Percentiles rank a stretch among this genome's conserved stretches.
phyloP scores from a whole-genome alignment of 2,329 filamentous ascomycete genomes.

The Tolypocladium pustulatum region DNA sequence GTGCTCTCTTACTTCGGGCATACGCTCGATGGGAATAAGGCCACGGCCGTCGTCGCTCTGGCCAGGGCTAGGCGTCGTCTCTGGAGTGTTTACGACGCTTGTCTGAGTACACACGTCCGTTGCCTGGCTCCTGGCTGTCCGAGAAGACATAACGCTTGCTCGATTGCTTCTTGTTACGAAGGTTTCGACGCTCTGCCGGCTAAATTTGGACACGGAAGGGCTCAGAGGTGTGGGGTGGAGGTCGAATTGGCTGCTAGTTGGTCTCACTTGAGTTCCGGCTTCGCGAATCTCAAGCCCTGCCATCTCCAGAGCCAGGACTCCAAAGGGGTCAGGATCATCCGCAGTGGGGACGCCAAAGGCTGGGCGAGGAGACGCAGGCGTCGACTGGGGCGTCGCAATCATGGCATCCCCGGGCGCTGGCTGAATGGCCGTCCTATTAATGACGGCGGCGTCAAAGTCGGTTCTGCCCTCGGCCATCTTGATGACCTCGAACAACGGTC shows the following conservation, averaged over 20 bases:
- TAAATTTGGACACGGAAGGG: conserved; percentile 49
- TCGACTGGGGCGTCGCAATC: conserved; percentile 35
- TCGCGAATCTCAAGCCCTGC: conserved; percentile 84
- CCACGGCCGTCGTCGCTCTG: conserved; percentile 42
- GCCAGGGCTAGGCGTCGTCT: conserved; percentile 42
- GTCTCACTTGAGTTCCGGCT: conserved; percentile 61
- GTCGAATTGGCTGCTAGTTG: conserved; percentile 71
- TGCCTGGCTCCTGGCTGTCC: conserved; percentile 57
- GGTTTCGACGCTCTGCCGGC: conserved; percentile 62
- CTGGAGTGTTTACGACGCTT: conserved; percentile 39
- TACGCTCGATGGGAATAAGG: conserved; percentile 28
- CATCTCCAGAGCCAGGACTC: conserved; percentile 81
- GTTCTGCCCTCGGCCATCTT: conserved; percentile 77
- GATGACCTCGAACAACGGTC: conserved; percentile 66
- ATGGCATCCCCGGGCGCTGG: conserved; percentile 67
- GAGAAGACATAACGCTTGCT: conserved; percentile 65
- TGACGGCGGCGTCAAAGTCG: conserved; percentile 58
- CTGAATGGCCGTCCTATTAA: conserved; percentile 52
- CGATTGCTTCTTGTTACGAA: conserved; percentile 49
- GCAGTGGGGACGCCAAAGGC: conserved; percentile 68
- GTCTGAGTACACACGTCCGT: conserved; percentile 62
- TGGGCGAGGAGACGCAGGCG: conserved; percentile 26
- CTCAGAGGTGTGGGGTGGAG: conserved; percentile 69
- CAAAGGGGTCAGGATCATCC: conserved; percentile 85
- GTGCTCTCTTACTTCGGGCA: conserved; percentile 10